phyloP scores from a whole-genome alignment of 345 rosid genomes.

The Crucihimalaya himalaica region DNA sequence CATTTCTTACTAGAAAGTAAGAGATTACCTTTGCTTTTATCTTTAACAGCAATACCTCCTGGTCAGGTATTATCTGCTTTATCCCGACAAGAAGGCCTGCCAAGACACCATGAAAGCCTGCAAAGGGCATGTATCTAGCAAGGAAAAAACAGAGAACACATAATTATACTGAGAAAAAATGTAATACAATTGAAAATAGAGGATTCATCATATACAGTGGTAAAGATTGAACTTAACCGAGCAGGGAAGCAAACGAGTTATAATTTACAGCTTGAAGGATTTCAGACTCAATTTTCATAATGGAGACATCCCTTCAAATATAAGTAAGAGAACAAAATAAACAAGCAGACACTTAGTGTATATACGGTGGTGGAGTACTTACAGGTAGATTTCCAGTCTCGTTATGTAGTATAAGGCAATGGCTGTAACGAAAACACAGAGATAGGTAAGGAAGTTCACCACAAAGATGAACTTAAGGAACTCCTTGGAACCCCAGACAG shows the following conservation, averaged over 20 bases:
- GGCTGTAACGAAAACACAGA: conserved; percentile 82
- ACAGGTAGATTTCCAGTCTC: conserved; percentile 82
- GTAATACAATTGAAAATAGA: background rate
- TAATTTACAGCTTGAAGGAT: background rate
- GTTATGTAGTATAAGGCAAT: conserved; percentile 86
- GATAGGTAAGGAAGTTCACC: conserved; percentile 75
- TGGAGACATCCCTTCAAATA: background rate
- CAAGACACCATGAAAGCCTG: conserved; percentile 93
- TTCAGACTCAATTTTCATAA: background rate
- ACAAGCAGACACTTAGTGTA: conserved; percentile 17
- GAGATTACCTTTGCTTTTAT: conserved; percentile 81
- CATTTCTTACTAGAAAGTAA: background rate
- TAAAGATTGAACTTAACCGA: background rate
- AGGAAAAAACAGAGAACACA: conserved; percentile 24
- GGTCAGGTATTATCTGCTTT: conserved; percentile 96
- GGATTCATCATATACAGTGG: background rate
- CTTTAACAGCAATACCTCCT: conserved; percentile 69
- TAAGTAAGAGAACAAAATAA: background rate
- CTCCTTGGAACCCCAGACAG: conserved; percentile 95
- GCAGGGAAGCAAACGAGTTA: background rate
- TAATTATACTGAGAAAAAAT: background rate
- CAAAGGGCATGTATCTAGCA: conserved; percentile 88
- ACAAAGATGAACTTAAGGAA: conserved; percentile 90
- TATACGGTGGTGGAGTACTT: conserved; percentile 41
- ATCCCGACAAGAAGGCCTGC: conserved; percentile 90